Evolutionary conservation across 2,329 filamentous ascomycete species (phyloP), one percentile per base, ranked within the genome.

Genomic region (Paecilomyces variotii): DNA sequence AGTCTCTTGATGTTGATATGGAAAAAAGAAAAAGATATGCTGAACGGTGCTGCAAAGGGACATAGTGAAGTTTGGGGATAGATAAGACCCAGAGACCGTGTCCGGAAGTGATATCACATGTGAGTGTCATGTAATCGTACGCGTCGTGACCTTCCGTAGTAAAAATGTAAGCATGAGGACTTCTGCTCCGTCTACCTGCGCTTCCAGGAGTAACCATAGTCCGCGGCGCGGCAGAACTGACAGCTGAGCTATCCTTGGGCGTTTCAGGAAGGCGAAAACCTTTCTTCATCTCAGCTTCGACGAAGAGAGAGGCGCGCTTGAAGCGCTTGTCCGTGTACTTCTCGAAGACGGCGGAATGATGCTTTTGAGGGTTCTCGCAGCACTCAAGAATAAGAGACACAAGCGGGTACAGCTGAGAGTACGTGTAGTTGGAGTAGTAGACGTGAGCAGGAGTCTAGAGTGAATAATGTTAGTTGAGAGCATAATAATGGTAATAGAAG

Each of bases 401-500:
- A 39, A 97, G 78, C 1, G 88, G 87, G 68, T 87, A 86, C 58
- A 99, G 80, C 74, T 99, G 94, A 53, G 80, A 77, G 77, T 89
- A 91, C 1, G 92, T 96, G 78, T 99, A 97, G 57, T 90, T 90
- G 35, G 93, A 96, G 77, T 96, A 97, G 76, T 95, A 87, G 35
- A 94, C 87, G 70, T 99, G 94, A 19, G 87, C 84, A 62, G 85
- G 84, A 60, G 88, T 87, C 91, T 95, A 63, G 54, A 57, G 56
- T 39, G n/a, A 35, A 54, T 11, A 27, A 6, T 6, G 59, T 72
- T 63, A 69, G 66, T 56, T 59, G 55, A 51, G 25, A 24, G 57
- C 58, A 26, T 1, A 11, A 55, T 24, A 51, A 24, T 32, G 24
- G n/a, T 53, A 54, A 54, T 53, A 30, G 26, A 54, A 1, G 50